Evolutionary conservation across 1,284 basidiomycete genomes (phyloP).

Genomic region (Cryptococcus hybrid): DNA sequence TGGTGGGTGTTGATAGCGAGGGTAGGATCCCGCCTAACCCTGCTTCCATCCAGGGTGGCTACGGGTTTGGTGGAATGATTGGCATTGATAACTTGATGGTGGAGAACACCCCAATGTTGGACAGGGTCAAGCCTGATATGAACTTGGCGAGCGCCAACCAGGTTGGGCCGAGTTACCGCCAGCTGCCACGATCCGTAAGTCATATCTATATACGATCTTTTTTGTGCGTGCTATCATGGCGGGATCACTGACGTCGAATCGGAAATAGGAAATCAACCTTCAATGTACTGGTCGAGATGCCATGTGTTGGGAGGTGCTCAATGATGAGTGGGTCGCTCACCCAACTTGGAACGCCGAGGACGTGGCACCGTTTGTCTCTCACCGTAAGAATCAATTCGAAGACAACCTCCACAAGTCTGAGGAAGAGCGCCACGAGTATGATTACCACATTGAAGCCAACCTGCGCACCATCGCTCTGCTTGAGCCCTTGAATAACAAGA

Average conservation of each 20-base stretch:
- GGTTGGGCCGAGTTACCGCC: constrained; percentile 88
- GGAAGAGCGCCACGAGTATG: constrained; percentile 98
- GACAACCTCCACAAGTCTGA: constrained; percentile 95
- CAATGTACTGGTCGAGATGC: constrained; percentile 94
- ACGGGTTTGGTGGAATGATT: constrained; percentile 49
- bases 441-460: constrained; percentile 93
- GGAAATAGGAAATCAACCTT: constrained; percentile 72
- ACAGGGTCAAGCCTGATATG: constrained; percentile 56
- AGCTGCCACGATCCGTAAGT: constrained; percentile 79
- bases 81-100: constrained; percentile 53
- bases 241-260: background rate
- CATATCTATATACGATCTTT: background rate
- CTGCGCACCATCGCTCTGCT: constrained; percentile 87
- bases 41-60: constrained; percentile 58
- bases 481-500: constrained; percentile 82
- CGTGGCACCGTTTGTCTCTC: constrained; percentile 87
- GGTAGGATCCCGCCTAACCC: constrained; percentile 63
- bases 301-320: constrained; percentile 94
- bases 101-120: constrained; percentile 62
- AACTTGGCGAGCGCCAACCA: constrained; percentile 45
- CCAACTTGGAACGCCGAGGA: constrained; percentile 97
- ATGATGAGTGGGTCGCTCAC: constrained; percentile 95
- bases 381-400: constrained; percentile 97
- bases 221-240: background rate
- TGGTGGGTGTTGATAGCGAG: constrained; percentile 71